Evolutionary conservation across 2,329 filamentous ascomycete genomes (phyloP).

Genomic region (Colletotrichum sp.): DNA sequence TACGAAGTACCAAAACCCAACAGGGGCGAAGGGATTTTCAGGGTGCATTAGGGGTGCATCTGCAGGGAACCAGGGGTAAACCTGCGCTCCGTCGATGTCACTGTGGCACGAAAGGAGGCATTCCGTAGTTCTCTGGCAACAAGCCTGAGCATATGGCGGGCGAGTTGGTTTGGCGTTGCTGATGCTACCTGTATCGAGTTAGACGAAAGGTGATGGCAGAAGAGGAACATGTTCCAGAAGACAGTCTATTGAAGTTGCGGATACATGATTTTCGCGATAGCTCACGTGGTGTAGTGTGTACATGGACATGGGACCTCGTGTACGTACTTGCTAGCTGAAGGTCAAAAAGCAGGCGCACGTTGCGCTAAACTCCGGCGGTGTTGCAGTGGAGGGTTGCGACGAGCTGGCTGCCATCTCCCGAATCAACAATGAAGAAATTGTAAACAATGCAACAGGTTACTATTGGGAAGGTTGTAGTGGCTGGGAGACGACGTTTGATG

Average conservation of each 20-base stretch:
- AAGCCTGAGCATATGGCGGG: neutral
- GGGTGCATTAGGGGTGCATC: neutral
- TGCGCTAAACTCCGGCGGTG: neutral
- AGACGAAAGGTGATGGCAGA: neutral
- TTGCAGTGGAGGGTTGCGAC: neutral
- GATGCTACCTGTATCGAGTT: neutral
- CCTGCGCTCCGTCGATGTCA: neutral
- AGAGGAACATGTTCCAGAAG: neutral
- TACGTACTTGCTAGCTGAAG: neutral
- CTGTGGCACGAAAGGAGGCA: neutral
- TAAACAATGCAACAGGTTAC: neutral
- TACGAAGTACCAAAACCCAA: fast-evolving
- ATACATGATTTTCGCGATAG: neutral
- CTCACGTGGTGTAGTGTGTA: neutral
- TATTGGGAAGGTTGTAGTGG: neutral
- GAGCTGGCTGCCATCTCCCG: neutral
- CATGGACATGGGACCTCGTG: neutral
- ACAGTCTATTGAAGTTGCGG: neutral
- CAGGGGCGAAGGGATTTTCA: neutral
- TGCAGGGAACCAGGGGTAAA: neutral
- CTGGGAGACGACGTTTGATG: neutral
- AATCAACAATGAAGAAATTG: neutral
- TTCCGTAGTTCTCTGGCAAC: neutral
- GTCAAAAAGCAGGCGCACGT: neutral
- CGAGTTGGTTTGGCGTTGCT: neutral